Evolutionary conservation across 2,329 filamentous ascomycete species (phyloP).

Genomic region (Juglanconis sp.): DNA sequence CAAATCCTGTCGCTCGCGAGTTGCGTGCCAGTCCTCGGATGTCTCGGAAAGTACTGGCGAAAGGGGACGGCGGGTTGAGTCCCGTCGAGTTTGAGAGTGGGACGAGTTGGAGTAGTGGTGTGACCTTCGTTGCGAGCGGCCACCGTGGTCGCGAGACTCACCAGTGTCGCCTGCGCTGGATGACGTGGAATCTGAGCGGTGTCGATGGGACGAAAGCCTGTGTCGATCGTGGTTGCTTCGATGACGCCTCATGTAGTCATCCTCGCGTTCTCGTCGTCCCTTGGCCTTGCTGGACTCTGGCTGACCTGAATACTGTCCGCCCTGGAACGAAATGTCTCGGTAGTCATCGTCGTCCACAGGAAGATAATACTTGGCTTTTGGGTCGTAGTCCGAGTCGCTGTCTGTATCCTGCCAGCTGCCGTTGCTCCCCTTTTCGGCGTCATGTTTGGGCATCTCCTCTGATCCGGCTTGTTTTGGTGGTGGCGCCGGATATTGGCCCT

Average conservation of each 20-base stretch:
- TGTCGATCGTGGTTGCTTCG: neutral
- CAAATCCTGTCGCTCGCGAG: neutral
- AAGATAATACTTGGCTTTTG: constrained; percentile 15
- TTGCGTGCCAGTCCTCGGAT: neutral
- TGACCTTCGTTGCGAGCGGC: neutral
- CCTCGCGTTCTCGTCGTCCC: neutral
- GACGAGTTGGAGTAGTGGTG: neutral
- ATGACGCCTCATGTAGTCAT: neutral
- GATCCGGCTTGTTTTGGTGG: neutral
- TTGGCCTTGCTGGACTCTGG: neutral
- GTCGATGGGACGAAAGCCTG: neutral
- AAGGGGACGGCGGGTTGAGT: constrained; percentile 1
- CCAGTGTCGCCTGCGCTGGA: neutral
- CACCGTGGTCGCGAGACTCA: neutral
- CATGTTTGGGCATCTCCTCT: neutral
- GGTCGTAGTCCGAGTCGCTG: constrained; percentile 16
- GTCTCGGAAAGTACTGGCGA: constrained; percentile 13
- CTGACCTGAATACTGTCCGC: neutral
- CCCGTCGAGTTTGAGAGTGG: neutral
- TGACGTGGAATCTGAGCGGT: neutral
- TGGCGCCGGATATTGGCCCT: neutral
- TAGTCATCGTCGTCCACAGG: constrained; percentile 12
- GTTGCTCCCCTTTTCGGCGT: neutral
- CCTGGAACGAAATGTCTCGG: constrained; percentile 5
- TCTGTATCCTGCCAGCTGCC: neutral